These are phyloP conservation scores for Botrytis pseudocinerea DNA, from an alignment of 2,329 filamentous ascomycete genomes.

Conservation along the genomic window DNA sequence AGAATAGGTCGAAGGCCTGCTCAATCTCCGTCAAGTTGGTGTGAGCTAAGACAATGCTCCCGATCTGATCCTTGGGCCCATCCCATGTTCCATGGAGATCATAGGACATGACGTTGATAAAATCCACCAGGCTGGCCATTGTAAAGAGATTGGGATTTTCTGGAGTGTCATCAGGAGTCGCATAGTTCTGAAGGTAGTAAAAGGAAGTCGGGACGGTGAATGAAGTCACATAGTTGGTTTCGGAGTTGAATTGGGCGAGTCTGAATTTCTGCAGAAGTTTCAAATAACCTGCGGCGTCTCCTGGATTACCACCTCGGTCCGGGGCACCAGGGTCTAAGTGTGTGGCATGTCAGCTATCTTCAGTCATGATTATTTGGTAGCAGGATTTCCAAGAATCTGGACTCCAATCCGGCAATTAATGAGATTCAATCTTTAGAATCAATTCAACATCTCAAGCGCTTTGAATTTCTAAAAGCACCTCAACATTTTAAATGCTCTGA, in stretches of 20 bases:
- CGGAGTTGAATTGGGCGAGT: not conserved
- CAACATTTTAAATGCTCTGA: too few relatives aligned
- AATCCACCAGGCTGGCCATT: slow-evolving; percentile 41
- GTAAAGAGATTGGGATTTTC: slow-evolving; percentile 19
- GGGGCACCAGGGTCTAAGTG: slow-evolving; percentile 38
- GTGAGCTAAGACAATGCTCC: slow-evolving; percentile 38
- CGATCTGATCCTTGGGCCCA: slow-evolving; percentile 33
- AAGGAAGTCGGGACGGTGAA: slow-evolving; percentile 38
- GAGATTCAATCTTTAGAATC: too few relatives aligned
- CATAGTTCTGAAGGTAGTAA: too few relatives aligned
- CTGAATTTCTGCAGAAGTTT: slow-evolving; percentile 30
- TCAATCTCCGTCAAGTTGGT: too few relatives aligned
- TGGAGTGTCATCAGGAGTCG: not conserved
- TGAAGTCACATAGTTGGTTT: slow-evolving; percentile 45
- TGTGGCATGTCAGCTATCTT: too few relatives aligned
- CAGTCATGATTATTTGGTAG: too few relatives aligned
- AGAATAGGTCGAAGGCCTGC: too few relatives aligned
- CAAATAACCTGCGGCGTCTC: slow-evolving; percentile 43
- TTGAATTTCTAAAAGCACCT: too few relatives aligned
- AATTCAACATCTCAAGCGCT: too few relatives aligned
- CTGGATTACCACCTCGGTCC: slow-evolving; percentile 43
- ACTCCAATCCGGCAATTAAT: too few relatives aligned
- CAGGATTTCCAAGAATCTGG: too few relatives aligned
- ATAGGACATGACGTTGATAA: slow-evolving; percentile 40
- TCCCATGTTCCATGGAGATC: slow-evolving; percentile 41